These are phyloP conservation scores for Amoebophrya sp. DNA, from an alignment of 169 alveolate genomes.

Conservation along the genomic window DNA sequence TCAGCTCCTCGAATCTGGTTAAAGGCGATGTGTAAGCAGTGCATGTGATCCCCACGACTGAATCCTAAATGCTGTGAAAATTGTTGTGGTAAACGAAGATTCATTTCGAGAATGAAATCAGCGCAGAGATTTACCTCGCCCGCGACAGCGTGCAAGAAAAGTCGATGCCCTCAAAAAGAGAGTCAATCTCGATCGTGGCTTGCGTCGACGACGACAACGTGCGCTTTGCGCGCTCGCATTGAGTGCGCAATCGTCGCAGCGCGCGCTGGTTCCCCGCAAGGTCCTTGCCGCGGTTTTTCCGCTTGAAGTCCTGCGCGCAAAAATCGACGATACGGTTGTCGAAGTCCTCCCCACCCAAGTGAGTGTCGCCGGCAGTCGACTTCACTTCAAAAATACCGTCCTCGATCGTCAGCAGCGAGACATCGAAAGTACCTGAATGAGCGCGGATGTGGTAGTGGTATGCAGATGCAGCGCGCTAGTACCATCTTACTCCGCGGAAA, in stretches of 20 bases:
- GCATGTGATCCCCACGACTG: too few species aligned
- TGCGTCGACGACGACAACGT: slow-evolving; percentile 84
- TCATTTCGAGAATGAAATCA: background rate
- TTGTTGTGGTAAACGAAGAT: too few species aligned
- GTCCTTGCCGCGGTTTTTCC: slow-evolving; percentile 65
- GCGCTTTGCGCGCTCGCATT: slow-evolving; percentile 93
- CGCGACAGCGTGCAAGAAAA: slow-evolving; percentile 86
- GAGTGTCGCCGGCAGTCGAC: slow-evolving; percentile 98
- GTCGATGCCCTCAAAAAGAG: slow-evolving; percentile 79
- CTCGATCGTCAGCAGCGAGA: slow-evolving; percentile 84
- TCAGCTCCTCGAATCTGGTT: slow-evolving; percentile 84
- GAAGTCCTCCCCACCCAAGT: slow-evolving; percentile 98
- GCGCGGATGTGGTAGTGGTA: too few species aligned
- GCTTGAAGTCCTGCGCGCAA: slow-evolving; percentile 85
- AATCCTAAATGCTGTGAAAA: too few species aligned
- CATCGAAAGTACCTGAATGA: slow-evolving; percentile 94
- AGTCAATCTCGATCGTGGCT: slow-evolving; percentile 90
- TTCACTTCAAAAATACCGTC: slow-evolving; percentile 93
- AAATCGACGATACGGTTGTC: slow-evolving; percentile 89
- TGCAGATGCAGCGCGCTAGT: too few species aligned
- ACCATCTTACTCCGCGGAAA: too few species aligned
- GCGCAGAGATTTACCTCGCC: slow-evolving; percentile 47
- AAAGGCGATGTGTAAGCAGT: too few species aligned
- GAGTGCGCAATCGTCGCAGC: slow-evolving; percentile 73
- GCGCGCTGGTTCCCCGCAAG: slow-evolving; percentile 32